Percentiles rank a stretch among this genome's conserved stretches.
Conservation (phyloP, 768 basidiomycete species). For the Suillus americanus region DNA sequence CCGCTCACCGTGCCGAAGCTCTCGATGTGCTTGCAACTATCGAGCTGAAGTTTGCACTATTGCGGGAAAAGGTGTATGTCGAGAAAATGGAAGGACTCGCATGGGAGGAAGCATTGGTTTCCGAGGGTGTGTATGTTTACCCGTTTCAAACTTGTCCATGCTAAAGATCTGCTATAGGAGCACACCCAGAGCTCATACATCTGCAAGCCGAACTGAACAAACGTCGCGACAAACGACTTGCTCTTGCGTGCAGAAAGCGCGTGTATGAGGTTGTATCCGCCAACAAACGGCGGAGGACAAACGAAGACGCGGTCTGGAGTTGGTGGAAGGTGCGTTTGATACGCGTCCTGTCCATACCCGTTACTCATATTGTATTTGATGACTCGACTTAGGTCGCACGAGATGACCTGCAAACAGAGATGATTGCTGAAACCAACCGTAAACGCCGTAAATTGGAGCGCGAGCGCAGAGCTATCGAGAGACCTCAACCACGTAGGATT, state of each 20-base stretch:
- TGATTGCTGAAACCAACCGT: constrained; percentile 87
- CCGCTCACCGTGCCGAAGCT: constrained; percentile 82
- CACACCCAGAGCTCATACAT: constrained; percentile 85
- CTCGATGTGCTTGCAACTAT: constrained; percentile 86
- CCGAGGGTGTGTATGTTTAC: constrained; percentile 56
- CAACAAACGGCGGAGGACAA: constrained; percentile 58
- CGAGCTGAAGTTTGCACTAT: constrained; percentile 87
- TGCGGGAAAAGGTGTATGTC: constrained; percentile 85
- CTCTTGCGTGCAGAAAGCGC: constrained; percentile 75
- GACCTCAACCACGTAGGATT: constrained; percentile 68
- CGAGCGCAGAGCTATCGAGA: constrained; percentile 75
- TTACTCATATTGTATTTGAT: neutral
- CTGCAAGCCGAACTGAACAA: constrained; percentile 77
- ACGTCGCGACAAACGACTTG: constrained; percentile 78
- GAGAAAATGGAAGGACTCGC: constrained; percentile 93
- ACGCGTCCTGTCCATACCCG: constrained; percentile 4
- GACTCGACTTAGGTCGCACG: constrained; percentile 54
- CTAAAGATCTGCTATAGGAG: constrained; percentile 42
- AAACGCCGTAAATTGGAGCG: constrained; percentile 84
- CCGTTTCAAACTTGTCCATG: constrained; percentile 1
- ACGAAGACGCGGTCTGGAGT: constrained; percentile 81
- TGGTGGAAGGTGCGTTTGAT: constrained; percentile 77
- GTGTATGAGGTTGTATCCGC: constrained; percentile 65
- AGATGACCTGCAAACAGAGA: constrained; percentile 79
- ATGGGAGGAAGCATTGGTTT: constrained; percentile 82